These are phyloP conservation scores for Phytopythium litorale DNA, from an alignment of 352 stramenopile species.

Conservation along the genomic window DNA sequence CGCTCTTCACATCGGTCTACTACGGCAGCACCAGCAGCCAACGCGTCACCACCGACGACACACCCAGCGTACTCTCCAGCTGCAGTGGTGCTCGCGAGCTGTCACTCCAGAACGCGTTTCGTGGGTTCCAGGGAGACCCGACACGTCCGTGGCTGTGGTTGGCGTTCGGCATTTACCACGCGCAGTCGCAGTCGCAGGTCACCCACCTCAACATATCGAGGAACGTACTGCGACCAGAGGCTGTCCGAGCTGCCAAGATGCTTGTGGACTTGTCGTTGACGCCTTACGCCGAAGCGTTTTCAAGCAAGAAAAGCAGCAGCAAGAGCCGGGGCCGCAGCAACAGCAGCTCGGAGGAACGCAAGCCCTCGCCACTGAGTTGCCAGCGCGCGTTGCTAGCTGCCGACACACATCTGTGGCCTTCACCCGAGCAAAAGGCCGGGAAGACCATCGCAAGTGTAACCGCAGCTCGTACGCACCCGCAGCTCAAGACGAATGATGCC, in stretches of 20 bases:
- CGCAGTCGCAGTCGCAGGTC: conserved; percentile 13
- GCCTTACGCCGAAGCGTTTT: not conserved
- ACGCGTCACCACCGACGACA: not conserved
- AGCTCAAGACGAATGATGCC: conserved; percentile 8
- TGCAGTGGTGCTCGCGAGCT: conserved; percentile 16
- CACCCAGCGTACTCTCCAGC: not conserved
- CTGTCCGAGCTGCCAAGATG: conserved; percentile 15
- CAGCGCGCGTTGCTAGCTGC: conserved; percentile 4
- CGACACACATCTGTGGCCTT: conserved; percentile 4
- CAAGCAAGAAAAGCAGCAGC: not conserved
- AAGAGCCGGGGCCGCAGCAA: not conserved
- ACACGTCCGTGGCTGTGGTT: conserved; percentile 36
- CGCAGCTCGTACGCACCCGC: not conserved
- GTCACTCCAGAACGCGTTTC: conserved; percentile 25
- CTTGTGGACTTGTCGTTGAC: not conserved
- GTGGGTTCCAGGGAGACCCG: conserved; percentile 18
- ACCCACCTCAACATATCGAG: conserved; percentile 32
- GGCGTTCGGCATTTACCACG: conserved; percentile 24
- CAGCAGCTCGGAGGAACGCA: not conserved
- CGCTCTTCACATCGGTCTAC: conserved; percentile 38
- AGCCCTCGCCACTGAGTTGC: not conserved
- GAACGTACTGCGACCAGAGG: conserved; percentile 28
- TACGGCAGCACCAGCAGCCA: not conserved
- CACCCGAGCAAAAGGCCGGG: not conserved
- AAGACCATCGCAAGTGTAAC: not conserved